Evolutionary conservation across 495 filamentous ascomycete genomes (phyloP).

Genomic region (Talaromyces thailandensis): DNA sequence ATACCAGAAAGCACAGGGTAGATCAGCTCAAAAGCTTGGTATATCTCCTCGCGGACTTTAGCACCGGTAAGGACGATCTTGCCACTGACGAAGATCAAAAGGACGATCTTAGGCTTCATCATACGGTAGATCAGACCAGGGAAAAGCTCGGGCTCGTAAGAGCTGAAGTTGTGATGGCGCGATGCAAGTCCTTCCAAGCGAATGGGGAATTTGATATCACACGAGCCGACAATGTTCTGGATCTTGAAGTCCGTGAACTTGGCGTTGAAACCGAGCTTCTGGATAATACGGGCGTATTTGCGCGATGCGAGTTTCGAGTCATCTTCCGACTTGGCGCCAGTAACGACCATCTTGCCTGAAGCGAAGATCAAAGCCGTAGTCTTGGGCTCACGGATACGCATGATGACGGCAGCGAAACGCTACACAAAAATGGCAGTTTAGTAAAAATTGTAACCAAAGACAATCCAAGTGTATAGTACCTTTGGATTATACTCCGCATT

Average conservation of each 20-base stretch:
- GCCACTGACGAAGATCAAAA: constrained; percentile 96
- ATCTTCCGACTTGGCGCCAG: constrained; percentile 96
- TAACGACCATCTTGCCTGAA: constrained; percentile 99
- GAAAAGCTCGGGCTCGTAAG: constrained; percentile 97
- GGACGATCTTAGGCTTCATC: constrained; percentile 99
- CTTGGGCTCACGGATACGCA: constrained; percentile 99
- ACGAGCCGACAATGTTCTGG: constrained; percentile 98
- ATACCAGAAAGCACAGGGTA: constrained; percentile 93
- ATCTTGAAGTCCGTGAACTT: constrained; percentile 99
- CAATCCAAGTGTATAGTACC: constrained; percentile 51
- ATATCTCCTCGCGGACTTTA: constrained; percentile 98
- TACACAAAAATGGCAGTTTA: constrained; percentile 43
- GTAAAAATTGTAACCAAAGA: constrained; percentile 35
- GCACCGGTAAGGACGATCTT: constrained; percentile 98
- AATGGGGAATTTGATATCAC: constrained; percentile 99
- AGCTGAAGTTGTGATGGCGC: constrained; percentile 98
- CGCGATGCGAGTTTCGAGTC: constrained; percentile 93
- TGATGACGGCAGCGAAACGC: constrained; percentile 99
- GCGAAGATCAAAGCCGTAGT: constrained; percentile 98
- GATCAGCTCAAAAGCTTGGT: constrained; percentile 97
- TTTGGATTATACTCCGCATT: constrained; percentile 98
- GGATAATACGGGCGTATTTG: constrained; percentile 98
- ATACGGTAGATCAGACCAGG: constrained; percentile 99
- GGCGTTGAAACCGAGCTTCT: constrained; percentile 98
- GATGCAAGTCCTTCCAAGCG: constrained; percentile 90